Conservation (phyloP, 768 basidiomycete species). For the Phylloporus scabripes region DNA sequence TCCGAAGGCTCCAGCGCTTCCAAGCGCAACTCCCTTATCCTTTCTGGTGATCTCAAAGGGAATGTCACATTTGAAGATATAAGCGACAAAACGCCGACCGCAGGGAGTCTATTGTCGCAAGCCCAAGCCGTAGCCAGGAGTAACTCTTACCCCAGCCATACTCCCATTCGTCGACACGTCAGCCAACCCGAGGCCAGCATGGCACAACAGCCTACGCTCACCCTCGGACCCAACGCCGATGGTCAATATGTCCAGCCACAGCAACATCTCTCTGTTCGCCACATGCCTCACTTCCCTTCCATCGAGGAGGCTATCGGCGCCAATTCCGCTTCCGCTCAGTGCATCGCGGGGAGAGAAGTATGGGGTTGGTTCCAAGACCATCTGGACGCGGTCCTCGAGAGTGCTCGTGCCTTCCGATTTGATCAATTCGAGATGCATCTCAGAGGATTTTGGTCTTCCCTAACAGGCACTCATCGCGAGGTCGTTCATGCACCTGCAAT, state of each 20-base stretch:
- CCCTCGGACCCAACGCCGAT: slow-evolving; percentile 42
- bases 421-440: slow-evolving; percentile 89
- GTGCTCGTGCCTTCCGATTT: slow-evolving; percentile 70
- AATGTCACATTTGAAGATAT: slow-evolving; percentile 55
- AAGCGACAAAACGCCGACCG: slow-evolving; percentile 84
- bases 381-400: slow-evolving; percentile 75
- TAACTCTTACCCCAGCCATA: slow-evolving; percentile 57
- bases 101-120: slow-evolving; percentile 68
- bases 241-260: slow-evolving; percentile 45
- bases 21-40: slow-evolving; percentile 68
- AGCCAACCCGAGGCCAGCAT: slow-evolving; percentile 53
- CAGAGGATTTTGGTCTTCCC: slow-evolving; percentile 77
- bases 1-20: slow-evolving; percentile 72
- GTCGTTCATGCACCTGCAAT: slow-evolving; percentile 87
- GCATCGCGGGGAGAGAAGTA: slow-evolving; percentile 76
- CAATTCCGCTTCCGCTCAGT: slow-evolving; percentile 69
- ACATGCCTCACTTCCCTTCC: slow-evolving; percentile 74
- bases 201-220: slow-evolving; percentile 52
- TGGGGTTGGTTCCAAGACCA: slow-evolving; percentile 94
- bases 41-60: slow-evolving; percentile 59
- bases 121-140: slow-evolving; percentile 60
- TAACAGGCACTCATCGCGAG: slow-evolving; percentile 73
- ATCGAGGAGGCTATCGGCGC: slow-evolving; percentile 81
- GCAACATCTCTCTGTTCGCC: slow-evolving; percentile 61
- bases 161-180: slow-evolving; percentile 69